Conservation (phyloP, 768 basidiomycete species). For the Hirschioporus abietinus region DNA sequence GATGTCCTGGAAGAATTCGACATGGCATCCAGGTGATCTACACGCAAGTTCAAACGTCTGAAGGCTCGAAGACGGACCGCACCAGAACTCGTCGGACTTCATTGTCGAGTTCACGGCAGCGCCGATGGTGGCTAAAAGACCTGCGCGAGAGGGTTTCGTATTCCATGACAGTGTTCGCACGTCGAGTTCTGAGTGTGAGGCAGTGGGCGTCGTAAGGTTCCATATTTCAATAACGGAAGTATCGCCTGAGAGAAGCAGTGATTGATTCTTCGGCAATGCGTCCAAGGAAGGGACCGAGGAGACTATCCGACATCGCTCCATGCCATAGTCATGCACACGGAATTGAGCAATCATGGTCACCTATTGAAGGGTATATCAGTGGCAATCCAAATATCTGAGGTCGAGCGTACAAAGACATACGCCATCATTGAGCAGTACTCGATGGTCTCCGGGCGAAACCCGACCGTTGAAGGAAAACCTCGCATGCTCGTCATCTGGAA, state of each 20-base stretch:
- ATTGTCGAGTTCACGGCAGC: background rate
- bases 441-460: background rate
- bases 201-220: slow-evolving; percentile 14
- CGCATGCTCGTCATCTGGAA: background rate
- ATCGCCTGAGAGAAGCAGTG: slow-evolving; percentile 7
- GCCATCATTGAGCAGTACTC: background rate
- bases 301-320: background rate
- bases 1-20: background rate
- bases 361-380: background rate
- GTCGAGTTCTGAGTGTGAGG: background rate
- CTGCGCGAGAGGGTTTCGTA: background rate
- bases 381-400: background rate
- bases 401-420: background rate
- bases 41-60: background rate
- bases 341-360: background rate
- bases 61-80: background rate
- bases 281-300: background rate
- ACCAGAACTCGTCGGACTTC: background rate
- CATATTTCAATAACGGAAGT: slow-evolving; percentile 18
- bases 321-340: background rate
- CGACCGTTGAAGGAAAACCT: background rate
- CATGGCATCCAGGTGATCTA: background rate
- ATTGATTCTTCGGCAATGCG: background rate
- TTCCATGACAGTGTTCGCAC: slow-evolving; percentile 15
- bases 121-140: background rate